These are phyloP conservation scores for Actinomortierella wolfii DNA, from an alignment of 371 early-diverging fungal species.

Conservation along the genomic window DNA sequence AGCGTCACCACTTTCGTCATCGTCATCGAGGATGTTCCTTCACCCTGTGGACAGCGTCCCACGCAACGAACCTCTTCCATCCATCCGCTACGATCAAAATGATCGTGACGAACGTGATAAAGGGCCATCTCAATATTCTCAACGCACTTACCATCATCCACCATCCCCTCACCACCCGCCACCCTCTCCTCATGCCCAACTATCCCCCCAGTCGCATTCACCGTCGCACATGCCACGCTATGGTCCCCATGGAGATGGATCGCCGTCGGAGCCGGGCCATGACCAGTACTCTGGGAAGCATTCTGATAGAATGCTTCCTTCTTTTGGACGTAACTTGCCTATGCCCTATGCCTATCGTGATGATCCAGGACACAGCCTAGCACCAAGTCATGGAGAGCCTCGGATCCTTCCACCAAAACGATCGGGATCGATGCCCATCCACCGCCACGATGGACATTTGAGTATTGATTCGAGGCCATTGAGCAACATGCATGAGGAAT, in stretches of 20 bases:
- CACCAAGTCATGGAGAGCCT: too few relatives aligned
- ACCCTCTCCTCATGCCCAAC: constrained; percentile 23
- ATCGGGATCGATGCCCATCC: too few relatives aligned
- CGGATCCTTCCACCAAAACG: too few relatives aligned
- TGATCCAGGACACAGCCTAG: constrained; percentile 10
- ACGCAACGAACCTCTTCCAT: constrained; percentile 36
- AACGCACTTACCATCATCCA: constrained; percentile 5
- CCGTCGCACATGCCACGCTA: too few relatives aligned
- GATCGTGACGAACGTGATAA: constrained; percentile 9
- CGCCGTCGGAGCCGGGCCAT: constrained; percentile 14
- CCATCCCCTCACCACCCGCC: constrained; percentile 25
- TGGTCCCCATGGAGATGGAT: too few relatives aligned
- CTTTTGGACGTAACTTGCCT: constrained; percentile 36
- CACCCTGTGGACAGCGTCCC: constrained; percentile 37
- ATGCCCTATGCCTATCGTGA: constrained; percentile 22
- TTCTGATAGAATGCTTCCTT: constrained; percentile 37
- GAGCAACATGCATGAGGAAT: too few relatives aligned
- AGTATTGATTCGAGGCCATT: too few relatives aligned
- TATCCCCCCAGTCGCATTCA: constrained; percentile 11
- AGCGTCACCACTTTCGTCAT: constrained; percentile 1
- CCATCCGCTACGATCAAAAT: constrained; percentile 27
- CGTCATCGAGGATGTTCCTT: constrained; percentile 19
- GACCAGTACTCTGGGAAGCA: constrained; percentile 19
- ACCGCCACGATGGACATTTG: too few relatives aligned
- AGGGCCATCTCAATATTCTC: neutral